These are phyloP conservation scores for Withania somnifera DNA, from an alignment of 305 asterid genomes.

Conservation along the genomic window DNA sequence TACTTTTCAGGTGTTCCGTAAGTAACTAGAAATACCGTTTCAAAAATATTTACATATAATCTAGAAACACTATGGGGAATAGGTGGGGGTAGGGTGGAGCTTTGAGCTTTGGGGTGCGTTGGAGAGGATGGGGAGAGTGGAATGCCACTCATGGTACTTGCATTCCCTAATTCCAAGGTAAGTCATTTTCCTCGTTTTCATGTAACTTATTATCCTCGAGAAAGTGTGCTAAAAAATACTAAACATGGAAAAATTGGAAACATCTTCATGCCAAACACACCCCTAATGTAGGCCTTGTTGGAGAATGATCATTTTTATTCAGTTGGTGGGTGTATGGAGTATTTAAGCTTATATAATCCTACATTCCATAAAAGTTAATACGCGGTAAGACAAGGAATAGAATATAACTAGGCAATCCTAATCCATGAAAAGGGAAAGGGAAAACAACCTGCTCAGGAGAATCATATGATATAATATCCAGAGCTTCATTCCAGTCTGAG, in stretches of 20 bases:
- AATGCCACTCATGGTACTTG: neutral
- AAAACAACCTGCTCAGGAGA: constrained; percentile 89
- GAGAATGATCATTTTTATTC: neutral
- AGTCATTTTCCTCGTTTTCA: neutral
- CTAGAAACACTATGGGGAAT: neutral
- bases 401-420: neutral
- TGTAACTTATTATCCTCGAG: neutral
- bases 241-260: neutral
- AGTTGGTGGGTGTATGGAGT: neutral
- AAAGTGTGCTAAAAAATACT: neutral
- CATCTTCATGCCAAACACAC: neutral
- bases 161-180: neutral
- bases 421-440: neutral
- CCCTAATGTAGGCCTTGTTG: neutral
- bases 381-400: neutral
- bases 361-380: neutral
- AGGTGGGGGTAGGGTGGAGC: neutral
- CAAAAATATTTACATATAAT: neutral
- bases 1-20: neutral
- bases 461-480: constrained; percentile 68
- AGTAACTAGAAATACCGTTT: neutral
- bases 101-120: neutral
- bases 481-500: constrained; percentile 92
- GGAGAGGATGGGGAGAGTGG: neutral
- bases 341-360: neutral